These are phyloP conservation scores for Irpex lacteus DNA, from an alignment of 1,284 basidiomycete species.

Conservation along the genomic window DNA sequence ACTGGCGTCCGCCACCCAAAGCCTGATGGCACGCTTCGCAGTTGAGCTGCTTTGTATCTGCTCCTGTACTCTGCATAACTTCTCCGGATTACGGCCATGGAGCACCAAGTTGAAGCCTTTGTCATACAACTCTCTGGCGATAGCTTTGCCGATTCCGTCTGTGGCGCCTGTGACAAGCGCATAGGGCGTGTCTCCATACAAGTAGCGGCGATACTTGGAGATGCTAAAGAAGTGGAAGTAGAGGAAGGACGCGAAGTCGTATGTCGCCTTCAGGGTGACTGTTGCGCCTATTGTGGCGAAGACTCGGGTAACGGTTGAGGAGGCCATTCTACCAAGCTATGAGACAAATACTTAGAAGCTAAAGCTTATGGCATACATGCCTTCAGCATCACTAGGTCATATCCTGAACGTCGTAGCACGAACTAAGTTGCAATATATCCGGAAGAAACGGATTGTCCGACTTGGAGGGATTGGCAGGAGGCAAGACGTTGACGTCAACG, in stretches of 20 bases:
- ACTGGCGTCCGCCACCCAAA: constrained; percentile 8
- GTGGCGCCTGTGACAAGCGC: constrained; percentile 13
- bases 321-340: not conserved
- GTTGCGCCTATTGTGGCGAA: not conserved
- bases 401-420: no score
- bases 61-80: constrained; percentile 2
- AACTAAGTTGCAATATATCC: no score
- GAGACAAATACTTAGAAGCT: no score
- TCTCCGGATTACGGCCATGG: constrained; percentile 11
- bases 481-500: not conserved
- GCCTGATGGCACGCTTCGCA: not conserved
- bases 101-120: constrained; percentile 12
- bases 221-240: not conserved
- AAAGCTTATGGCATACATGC: no score
- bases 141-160: constrained; percentile 11
- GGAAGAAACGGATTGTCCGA: no score
- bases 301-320: not conserved
- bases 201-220: not conserved
- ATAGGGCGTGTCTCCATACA: constrained; percentile 9
- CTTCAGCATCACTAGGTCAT: no score
- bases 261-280: not conserved
- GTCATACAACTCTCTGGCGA: constrained; percentile 9
- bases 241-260: constrained; percentile 2
- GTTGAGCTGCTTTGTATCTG: constrained; percentile 1
- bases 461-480: no score